Percentiles rank a stretch among this genome's conserved stretches.
Conservation (phyloP, 495 filamentous ascomycete species). For the Penicillium desertorum region DNA sequence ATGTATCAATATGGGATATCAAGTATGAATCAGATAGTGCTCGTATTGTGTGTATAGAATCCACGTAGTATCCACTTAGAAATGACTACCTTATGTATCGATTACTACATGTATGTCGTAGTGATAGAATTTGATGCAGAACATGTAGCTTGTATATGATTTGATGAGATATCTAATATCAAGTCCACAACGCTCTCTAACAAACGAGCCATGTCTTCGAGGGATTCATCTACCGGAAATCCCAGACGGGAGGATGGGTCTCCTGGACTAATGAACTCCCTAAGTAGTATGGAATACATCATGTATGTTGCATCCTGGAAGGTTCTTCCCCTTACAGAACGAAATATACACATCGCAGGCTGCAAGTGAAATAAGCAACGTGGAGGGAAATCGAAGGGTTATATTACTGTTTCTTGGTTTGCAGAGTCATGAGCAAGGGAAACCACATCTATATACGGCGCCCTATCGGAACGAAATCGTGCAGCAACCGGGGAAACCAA, state of each 20-base stretch:
- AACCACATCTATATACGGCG: conserved; percentile 3
- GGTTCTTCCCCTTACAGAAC: conserved; percentile 11
- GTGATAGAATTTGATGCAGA: background rate
- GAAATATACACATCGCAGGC: background rate
- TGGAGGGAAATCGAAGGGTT: conserved; percentile 5
- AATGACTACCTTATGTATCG: background rate
- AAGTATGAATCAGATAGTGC: conserved; percentile 1
- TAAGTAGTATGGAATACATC: background rate
- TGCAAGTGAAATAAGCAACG: conserved; percentile 10
- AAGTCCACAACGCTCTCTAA: conserved; percentile 2
- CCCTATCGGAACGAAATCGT: conserved; percentile 11
- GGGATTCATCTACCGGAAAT: conserved; percentile 4
- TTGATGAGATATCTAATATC: background rate
- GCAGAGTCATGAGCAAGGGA: conserved; percentile 17
- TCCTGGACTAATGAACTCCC: background rate
- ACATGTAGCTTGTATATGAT: conserved; percentile 6
- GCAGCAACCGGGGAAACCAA: conserved; percentile 18
- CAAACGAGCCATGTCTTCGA: conserved; percentile 2
- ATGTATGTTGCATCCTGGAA: background rate
- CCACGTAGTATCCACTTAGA: background rate
- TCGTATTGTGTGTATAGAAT: conserved; percentile 1
- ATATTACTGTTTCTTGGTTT: conserved; percentile 2
- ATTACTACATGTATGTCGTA: background rate
- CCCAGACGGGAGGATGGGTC: conserved; percentile 8
- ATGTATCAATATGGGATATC: conserved; percentile 10